A percentile compares a stretch with the other conserved stretches of the same genome.
phyloP scores from a whole-genome alignment of 768 basidiomycete genomes.

The Russula olivacea region DNA sequence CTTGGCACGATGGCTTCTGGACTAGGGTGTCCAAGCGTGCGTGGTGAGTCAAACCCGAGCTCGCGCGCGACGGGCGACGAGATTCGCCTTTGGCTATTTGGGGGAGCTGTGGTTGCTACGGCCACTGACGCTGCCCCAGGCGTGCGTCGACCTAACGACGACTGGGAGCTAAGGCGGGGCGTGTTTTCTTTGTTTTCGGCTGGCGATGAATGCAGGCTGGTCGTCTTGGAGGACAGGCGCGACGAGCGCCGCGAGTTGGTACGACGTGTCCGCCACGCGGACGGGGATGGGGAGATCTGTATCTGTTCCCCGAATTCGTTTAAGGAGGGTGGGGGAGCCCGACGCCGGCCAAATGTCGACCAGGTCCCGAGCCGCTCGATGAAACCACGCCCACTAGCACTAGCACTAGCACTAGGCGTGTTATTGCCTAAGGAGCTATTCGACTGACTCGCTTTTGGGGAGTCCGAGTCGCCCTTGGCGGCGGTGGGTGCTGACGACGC shows the following conservation, averaged over 20 bases:
- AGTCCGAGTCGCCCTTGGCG: conserved; percentile 8
- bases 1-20: conserved; percentile 29
- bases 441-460: conserved; percentile 7
- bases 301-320: conserved; percentile 20
- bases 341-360: conserved; percentile 35
- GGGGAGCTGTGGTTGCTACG: neutral
- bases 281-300: conserved; percentile 16
- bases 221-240: conserved; percentile 24
- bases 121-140: neutral
- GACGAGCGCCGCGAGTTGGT: conserved; percentile 24
- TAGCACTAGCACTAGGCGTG: neutral
- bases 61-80: conserved; percentile 31
- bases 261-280: conserved; percentile 24
- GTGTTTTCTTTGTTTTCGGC: conserved; percentile 25
- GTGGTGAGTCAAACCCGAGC: conserved; percentile 34
- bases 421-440: conserved; percentile 5
- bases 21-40: conserved; percentile 39
- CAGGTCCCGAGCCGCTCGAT: conserved; percentile 29
- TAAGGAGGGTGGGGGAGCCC: conserved; percentile 22
- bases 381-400: conserved; percentile 7
- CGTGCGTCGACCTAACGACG: conserved; percentile 26
- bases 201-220: conserved; percentile 32
- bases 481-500: neutral
- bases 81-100: conserved; percentile 6
- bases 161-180: conserved; percentile 26